Base-by-base conservation (phyloP, 768 basidiomycete genomes). In the Udeniomyces megalosporus region DNA sequence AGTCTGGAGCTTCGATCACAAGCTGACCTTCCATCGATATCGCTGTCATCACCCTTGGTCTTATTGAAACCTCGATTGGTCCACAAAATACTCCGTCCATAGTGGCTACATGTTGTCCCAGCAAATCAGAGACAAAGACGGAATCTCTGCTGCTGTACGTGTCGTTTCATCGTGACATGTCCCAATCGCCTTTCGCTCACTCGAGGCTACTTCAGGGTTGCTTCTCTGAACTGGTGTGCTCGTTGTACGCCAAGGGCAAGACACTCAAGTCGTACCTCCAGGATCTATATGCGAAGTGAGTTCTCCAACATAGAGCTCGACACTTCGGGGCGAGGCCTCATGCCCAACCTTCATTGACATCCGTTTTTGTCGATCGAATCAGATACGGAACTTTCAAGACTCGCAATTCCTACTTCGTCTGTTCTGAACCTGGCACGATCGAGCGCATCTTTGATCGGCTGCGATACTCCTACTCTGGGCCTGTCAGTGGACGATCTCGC, bases 101-200 rank as follows among this genome's bases (percentile, higher is more conserved):
- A 53, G 51, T 59, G 89, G 89, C 3, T 92, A 81, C 70, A 90
- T 90, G 87, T 82, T 88, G 71, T 86, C 86, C 29, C 76, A 80
- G 15, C 76, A 82, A 29, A 80, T 91, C 67, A 78, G 85, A 38
- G 89, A 92, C 71, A 92, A 92, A 71, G 89, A 92, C 70, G 89
- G 89, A 2, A 81, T 92, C 56, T 80, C 85, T 54, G 87, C 88
- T 5, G 82, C 83, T 26, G 88, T 88, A 67, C 68, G 73, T 68
- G 2, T 8, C 31, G 20, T 14, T 49, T 48, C 31, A 6, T 17
- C 45, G 31, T n/a, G 2, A 0, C 28, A 44, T n/a, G 6, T 17
- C 6, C 17, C 24, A 14, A 6, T 3, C n/a, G 4, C 49, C 15
- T 3, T 26, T 50, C 17, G 5, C 6, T 22, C n/a, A 6, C 51